Evolutionary conservation across 179 eudicot species (phyloP), one percentile per base, ranked within the genome.

Genomic region (Beta corolliflora): DNA sequence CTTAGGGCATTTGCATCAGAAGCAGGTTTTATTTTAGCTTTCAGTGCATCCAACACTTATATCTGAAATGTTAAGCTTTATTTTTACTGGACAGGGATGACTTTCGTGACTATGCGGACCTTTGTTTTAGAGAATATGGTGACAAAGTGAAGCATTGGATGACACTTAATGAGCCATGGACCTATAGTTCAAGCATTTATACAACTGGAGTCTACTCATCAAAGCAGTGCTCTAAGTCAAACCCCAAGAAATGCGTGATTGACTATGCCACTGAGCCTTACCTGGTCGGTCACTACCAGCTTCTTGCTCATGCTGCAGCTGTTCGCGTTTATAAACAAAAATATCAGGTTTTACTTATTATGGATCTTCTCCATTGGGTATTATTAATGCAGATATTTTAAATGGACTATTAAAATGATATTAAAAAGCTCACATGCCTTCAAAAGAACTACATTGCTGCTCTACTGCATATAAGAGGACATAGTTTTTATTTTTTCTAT

Each of bases 111-210:
- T 88, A 71, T 70, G 82, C 89, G 16, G 87, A 83, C 16, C 61
- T 88, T 18, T 88, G 91, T 59, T 88, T 83, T 79, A 75, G 60
- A 75, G 89, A 85, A 87, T 88, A 73, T 66, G 91, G 89, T 8
- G 77, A 87, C 75, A 87, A 86, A 71, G 89, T 87, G 65, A 87
- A 85, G 82, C 68, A 85, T 63, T 87, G 89, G 88, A 66, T 83
- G 44, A 87, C 89, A 21, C 50, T 87, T 25, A 89, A 87, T 73
- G 89, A 89, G 74, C 87, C 91, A 14, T 82, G 75, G 64, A 78
- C 65, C 76, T 87, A 73, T 59, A 80, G 75, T 75, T 21, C 48
- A 53, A 54, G 46, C 46, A 75, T 79, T 44, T 86, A 83, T 41
- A n/a, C 53, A 46, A 45, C 50, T 25, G 90, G 83, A 31, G 3